These are phyloP conservation scores for Fusarium dimerum DNA, from an alignment of 2,329 filamentous ascomycete species.

Conservation along the genomic window DNA sequence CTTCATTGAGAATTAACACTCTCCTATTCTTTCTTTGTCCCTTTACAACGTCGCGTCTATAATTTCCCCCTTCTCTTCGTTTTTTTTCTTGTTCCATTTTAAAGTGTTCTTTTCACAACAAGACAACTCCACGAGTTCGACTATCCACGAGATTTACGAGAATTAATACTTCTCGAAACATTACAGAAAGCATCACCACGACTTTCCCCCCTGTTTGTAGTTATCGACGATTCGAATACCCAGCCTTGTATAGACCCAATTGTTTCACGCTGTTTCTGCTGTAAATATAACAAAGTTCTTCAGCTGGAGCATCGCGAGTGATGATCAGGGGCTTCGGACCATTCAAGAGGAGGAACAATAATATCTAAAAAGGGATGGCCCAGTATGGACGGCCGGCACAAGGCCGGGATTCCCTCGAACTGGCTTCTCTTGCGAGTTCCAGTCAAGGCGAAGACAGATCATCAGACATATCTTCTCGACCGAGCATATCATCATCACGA, in stretches of 20 bases:
- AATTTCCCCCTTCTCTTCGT: not conserved
- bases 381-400: slow-evolving; percentile 44
- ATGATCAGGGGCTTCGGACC: slow-evolving; percentile 8
- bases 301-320: slow-evolving; percentile 16
- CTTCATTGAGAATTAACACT: not conserved
- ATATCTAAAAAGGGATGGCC: slow-evolving; percentile 46
- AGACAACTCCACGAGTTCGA: not conserved
- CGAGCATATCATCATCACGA: slow-evolving; percentile 90
- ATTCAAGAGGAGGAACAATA: slow-evolving; percentile 7
- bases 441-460: slow-evolving; percentile 59
- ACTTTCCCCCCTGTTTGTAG: not conserved
- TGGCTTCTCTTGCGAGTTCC: slow-evolving; percentile 90
- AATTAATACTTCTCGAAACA: not conserved
- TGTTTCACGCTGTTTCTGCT: slow-evolving; percentile 31
- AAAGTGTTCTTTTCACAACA: not conserved
- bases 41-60: not conserved
- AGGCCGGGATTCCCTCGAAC: slow-evolving; percentile 89
- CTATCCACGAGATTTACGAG: no score
- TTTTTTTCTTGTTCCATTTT: not conserved
- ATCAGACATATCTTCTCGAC: slow-evolving; percentile 70
- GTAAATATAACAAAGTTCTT: slow-evolving; percentile 7
- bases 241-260: not conserved
- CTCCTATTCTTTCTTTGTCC: not conserved
- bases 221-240: not conserved
- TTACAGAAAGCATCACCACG: not conserved